Evolutionary conservation across 108 stramenopile genomes (phyloP), one percentile per base, ranked within the genome.

Genomic region (Skeletonema grethae): DNA sequence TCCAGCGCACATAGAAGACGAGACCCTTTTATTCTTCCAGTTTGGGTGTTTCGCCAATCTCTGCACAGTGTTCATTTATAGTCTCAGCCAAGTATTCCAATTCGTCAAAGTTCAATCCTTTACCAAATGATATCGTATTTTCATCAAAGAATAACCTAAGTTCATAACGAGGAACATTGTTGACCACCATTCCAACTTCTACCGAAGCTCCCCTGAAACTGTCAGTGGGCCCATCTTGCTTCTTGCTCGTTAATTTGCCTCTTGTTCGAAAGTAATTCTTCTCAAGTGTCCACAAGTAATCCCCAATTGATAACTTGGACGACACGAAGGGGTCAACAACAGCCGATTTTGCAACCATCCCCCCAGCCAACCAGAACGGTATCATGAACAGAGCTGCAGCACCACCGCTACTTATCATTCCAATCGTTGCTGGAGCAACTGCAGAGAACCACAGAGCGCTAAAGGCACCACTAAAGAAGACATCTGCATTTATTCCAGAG

Each of bases 341-440:
- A 2, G 78, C 72, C 29, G 35, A 34, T 57, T 83, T 83, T 45
- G 77, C 73, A 11, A 83, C 69, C 28, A 62, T 11, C 8, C 66
- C 82, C 36, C 82, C 82, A 24, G 82, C 76, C 13, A 60, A 30
- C 82, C 82, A 83, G 70, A 83, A 83, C 29, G 82, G 82, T 1
- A 63, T n/a, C 67, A 83, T 70, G 29, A 83, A 79, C 13, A 78
- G 43, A 15, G 41, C 35, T 7, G 46, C 68, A 10, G 53, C 24
- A 0, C 70, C 76, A 7, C 70, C 61, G 41, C 55, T 59, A 29
- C 69, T 59, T 20, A 73, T 16, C 60, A 73, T 46, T 13, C 63
- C 61, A 11, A 70, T 6, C 43, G 82, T 83, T 7, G 78, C 78
- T 8, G 76, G 78, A 28, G 45, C 60, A 59, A 83, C 65, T 38